Base-by-base conservation (phyloP, 2,329 filamentous ascomycete species). In the Ophiosphaerella korrae region DNA sequence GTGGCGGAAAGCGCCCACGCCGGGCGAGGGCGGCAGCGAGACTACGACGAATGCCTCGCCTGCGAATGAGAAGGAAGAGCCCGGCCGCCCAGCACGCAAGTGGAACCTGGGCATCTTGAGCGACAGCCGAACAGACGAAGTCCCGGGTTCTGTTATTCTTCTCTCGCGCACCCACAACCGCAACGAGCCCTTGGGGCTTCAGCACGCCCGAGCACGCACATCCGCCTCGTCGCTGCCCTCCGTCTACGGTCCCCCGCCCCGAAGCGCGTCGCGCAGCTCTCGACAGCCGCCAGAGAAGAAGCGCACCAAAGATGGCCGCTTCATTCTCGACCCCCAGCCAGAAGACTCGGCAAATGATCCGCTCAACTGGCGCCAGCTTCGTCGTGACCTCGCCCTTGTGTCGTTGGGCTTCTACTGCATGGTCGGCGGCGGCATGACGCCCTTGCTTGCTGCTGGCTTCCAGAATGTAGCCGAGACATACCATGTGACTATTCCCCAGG, bases 331-430 rank as follows among this genome's bases (percentile, higher is more conserved):
- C 0, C 93, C 93, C 0, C 93, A 97, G 70, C 93, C 93, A 0
- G 92, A 97, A 52, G 92, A 97, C 44, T 92, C 90, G 0, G 79
- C 82, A 44, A 97, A 97, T 59, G 93, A 97, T 64, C 93, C 93
- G 1, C 77, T 97, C 49, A 97, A 97, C 71, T 97, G 93, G 93
- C 86, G 89, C 0, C 77, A 82, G 6, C 90, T 90, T 86, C 84
- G 90, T 35, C 82, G 93, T 72, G 91, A 97, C 72, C 73, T 81
- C 21, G 90, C 93, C 0, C 75, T 97, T 55, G 64, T 96, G 0
- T 93, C 88, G 0, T 79, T 97, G 3, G 93, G 93, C 1, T 88
- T 96, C 65, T 96, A 96, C 74, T 96, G 92, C 73, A 89, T 97
- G 85, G 75, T 97, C 14, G 93, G 93, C 48, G 93, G 93, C 35